Evolutionary conservation across 2,329 filamentous ascomycete species (phyloP).

Genomic region (Beauveria medogensis): DNA sequence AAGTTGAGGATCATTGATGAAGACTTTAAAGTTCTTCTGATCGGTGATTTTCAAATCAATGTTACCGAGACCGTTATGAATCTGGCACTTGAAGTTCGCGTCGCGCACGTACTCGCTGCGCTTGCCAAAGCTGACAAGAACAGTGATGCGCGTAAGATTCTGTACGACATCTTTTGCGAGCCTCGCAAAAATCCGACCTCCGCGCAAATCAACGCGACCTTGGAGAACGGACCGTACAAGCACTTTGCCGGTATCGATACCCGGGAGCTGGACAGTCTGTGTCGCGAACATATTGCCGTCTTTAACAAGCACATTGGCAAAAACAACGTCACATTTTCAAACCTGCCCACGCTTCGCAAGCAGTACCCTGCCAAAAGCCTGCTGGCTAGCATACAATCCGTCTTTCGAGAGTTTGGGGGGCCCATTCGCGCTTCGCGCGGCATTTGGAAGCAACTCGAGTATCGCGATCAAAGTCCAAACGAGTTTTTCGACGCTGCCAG

Average conservation of each 20-base stretch:
- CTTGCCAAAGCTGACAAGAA: not conserved
- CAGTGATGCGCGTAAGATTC: not conserved
- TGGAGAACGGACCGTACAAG: not conserved
- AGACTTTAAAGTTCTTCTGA: not conserved
- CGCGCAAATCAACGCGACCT: not conserved
- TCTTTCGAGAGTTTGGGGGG: not conserved
- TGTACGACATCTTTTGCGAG: not conserved
- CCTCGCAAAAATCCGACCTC: not conserved
- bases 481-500: constrained; percentile 12
- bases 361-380: not conserved
- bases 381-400: not conserved
- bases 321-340: not conserved
- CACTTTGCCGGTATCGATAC: not conserved
- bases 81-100: not conserved
- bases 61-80: not conserved
- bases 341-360: not conserved
- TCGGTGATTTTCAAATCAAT: not conserved
- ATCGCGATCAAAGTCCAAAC: not conserved
- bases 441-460: not conserved
- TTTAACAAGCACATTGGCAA: not conserved
- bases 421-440: not conserved
- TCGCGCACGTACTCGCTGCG: not conserved
- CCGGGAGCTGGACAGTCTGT: not conserved
- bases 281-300: not conserved
- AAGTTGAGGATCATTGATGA: not conserved